phyloP scores from a whole-genome alignment of 768 basidiomycete species.

The Rhizopogon vinicolor region DNA sequence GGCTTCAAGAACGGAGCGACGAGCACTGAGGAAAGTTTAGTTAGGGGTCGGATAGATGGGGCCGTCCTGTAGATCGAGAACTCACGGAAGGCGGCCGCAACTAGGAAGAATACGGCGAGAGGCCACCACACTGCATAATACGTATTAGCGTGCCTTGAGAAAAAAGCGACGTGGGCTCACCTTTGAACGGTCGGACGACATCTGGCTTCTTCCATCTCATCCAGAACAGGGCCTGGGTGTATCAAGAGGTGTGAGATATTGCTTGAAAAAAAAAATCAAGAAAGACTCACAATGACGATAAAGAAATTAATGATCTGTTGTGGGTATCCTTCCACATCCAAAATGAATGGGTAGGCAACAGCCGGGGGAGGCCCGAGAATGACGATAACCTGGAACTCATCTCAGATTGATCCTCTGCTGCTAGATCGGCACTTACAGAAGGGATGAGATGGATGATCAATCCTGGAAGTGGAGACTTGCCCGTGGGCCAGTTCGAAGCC shows the following conservation, averaged over 20 bases:
- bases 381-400: slow-evolving; percentile 46
- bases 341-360: slow-evolving; percentile 57
- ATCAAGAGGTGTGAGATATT: not conserved
- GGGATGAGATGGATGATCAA: slow-evolving; percentile 53
- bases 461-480: slow-evolving; percentile 51
- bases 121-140: slow-evolving; percentile 46
- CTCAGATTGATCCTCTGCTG: slow-evolving; percentile 15
- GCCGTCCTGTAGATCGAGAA: not conserved
- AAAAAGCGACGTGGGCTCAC: slow-evolving; percentile 12
- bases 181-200: slow-evolving; percentile 48
- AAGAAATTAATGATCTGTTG: slow-evolving; percentile 53
- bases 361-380: slow-evolving; percentile 49
- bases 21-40: slow-evolving; percentile 32
- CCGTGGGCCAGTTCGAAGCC: slow-evolving; percentile 61
- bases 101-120: slow-evolving; percentile 50
- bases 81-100: slow-evolving; percentile 46
- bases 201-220: slow-evolving; percentile 48
- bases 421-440: slow-evolving; percentile 29
- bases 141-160: not conserved
- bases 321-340: slow-evolving; percentile 49
- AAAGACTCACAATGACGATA: slow-evolving; percentile 43
- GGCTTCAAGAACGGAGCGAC: slow-evolving; percentile 53
- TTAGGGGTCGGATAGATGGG: not conserved
- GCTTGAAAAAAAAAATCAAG: not conserved
- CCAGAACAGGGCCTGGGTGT: slow-evolving; percentile 47